Conservation (phyloP, 345 rosid genomes). For the Garcia nutans region DNA sequence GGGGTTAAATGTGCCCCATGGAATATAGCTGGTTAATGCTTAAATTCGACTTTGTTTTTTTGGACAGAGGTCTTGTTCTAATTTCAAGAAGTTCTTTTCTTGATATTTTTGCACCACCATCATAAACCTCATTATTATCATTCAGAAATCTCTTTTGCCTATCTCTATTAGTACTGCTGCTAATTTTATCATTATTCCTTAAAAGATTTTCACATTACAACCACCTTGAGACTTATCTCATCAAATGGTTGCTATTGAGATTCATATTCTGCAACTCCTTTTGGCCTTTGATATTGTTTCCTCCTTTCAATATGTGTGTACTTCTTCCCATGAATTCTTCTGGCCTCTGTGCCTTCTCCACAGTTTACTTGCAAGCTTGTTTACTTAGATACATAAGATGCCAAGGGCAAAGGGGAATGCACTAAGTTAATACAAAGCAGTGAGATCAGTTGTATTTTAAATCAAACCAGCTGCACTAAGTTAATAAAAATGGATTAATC, state of each 20-base stretch:
- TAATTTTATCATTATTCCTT: slow-evolving; percentile 33
- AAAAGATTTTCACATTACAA: slow-evolving; percentile 37
- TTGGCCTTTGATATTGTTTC: slow-evolving; percentile 81
- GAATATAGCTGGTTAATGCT: slow-evolving; percentile 36
- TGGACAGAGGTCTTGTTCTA: slow-evolving; percentile 35
- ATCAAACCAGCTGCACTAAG: too few relatives aligned
- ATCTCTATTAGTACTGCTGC: slow-evolving; percentile 39
- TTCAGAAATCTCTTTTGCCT: slow-evolving; percentile 40
- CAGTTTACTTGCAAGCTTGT: slow-evolving; percentile 80
- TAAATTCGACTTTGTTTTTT: slow-evolving; percentile 38
- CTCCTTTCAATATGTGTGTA: slow-evolving; percentile 61
- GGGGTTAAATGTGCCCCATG: slow-evolving; percentile 19
- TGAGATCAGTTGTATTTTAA: too few relatives aligned
- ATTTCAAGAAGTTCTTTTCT: slow-evolving; percentile 42
- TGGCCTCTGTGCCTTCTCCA: slow-evolving; percentile 80
- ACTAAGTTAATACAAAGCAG: too few relatives aligned
- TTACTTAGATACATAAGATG: slow-evolving; percentile 71
- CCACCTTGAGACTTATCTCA: slow-evolving; percentile 55
- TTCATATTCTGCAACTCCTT: slow-evolving; percentile 61
- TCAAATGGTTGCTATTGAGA: slow-evolving; percentile 51
- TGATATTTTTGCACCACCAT: slow-evolving; percentile 49
- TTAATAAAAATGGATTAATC: too few relatives aligned
- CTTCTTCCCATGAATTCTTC: slow-evolving; percentile 82
- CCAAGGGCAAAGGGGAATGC: slow-evolving; percentile 66
- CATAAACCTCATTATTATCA: slow-evolving; percentile 44